Evolutionary conservation across 148 eudicot genomes (phyloP), one percentile per base, ranked within the genome.

Genomic region (Rheum nobile): DNA sequence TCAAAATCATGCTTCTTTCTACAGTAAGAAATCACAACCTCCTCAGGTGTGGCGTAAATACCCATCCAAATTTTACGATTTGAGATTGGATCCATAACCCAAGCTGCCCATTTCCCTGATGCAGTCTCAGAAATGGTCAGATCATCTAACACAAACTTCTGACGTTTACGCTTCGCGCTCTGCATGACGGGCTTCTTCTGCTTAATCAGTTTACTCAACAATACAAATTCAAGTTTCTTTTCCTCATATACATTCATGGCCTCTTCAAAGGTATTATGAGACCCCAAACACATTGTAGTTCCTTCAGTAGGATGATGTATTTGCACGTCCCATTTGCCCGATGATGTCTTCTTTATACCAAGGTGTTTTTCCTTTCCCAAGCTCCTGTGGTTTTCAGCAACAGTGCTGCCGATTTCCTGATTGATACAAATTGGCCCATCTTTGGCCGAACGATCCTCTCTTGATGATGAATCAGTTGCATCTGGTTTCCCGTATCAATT

Each of bases 261-360:
- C 73, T 71, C 73, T 43, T 71, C 73, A 26, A 26, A 12, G 43
- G 73, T 41, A 42, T 21, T 10, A 42, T 37, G 22, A 71, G 73
- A 26, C 31, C 73, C 73, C 73, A 71, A 71, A 21, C 52, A 41
- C 7, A 21, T 21, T 24, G 21, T 21, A n/a, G 48, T 43, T 7
- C 43, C 43, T 71, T 21, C 31, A 9, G 10, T 9, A 3, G 73
- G 73, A 42, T 37, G 48, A 4, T 13, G 6, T 24, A 71, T 71
- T 71, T 13, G 17, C n/a, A 42, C 73, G 1, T 4, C 17, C 73
- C 73, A 71, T 42, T 71, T 71, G 48, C 73, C 73, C 29, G 31
- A 41, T 43, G 24, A 9, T 24, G 52, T 41, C 50, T 17, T 43
- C 73, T 26, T 41, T 1, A 71, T 12, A 13, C 73, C 73, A 4